Conservation (phyloP, 2,329 filamentous ascomycete genomes). For the Phaeosphaeria sp. region DNA sequence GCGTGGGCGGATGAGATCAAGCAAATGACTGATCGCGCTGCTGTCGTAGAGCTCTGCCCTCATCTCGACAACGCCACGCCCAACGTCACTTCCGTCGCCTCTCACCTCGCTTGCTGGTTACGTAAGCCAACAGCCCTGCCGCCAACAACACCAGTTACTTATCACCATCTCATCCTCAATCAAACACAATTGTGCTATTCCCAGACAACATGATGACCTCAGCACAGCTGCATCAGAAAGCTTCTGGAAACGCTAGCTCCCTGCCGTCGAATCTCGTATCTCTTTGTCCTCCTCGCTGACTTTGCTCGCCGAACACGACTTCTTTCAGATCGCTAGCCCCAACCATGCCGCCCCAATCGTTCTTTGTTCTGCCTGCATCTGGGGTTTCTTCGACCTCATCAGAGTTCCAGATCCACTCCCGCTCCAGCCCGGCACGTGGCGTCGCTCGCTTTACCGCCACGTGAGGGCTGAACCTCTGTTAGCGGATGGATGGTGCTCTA, state of each 20-base stretch:
- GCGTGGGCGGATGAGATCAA: neutral
- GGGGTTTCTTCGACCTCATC: conserved; percentile 1
- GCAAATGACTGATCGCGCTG: neutral
- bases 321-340: no score
- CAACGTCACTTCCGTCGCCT: neutral
- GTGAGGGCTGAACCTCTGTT: conserved; percentile 3
- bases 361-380: neutral
- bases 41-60: conserved; percentile 2
- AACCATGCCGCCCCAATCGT: no score
- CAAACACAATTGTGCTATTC: neutral
- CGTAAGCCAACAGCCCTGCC: neutral
- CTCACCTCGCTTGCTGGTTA: conserved; percentile 1
- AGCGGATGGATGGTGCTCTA: neutral
- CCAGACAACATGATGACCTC: neutral
- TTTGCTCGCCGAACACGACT: no score
- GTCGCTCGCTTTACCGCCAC: neutral
- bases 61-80: neutral
- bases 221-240: no score
- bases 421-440: neutral
- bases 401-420: conserved; percentile 3
- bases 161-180: neutral
- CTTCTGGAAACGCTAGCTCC: no score
- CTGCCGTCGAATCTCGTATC: no score
- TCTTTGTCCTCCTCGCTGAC: no score
- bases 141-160: neutral